These are phyloP conservation scores for Talaromyces sp. DNA, from an alignment of 2,329 filamentous ascomycete species.

Conservation along the genomic window DNA sequence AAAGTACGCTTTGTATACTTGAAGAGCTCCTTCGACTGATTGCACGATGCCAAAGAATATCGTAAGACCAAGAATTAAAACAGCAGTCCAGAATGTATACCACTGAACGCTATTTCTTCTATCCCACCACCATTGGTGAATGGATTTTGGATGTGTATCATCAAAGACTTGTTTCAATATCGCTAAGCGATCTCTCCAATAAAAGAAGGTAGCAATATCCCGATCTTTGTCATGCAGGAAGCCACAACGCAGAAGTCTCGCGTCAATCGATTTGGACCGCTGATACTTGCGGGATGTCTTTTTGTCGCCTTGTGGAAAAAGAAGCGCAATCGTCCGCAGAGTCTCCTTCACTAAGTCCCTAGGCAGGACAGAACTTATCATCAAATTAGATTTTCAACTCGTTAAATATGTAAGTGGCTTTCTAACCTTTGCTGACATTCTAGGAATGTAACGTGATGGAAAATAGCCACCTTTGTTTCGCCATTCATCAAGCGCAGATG, in stretches of 20 bases:
- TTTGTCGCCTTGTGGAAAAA: not conserved
- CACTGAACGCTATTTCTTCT: constrained; percentile 38
- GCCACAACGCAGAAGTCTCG: too few species aligned
- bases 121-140: constrained; percentile 37
- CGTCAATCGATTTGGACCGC: too few species aligned
- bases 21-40: constrained; percentile 36
- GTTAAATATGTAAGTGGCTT: too few species aligned
- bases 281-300: not conserved
- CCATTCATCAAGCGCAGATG: constrained; percentile 36
- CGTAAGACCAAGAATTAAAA: constrained; percentile 22
- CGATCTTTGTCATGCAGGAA: too few species aligned
- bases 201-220: constrained; percentile 9
- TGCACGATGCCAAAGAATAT: constrained; percentile 39
- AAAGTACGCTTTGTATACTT: constrained; percentile 28
- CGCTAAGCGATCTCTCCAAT: constrained; percentile 41
- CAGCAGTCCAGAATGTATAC: constrained; percentile 42
- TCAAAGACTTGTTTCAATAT: constrained; percentile 40
- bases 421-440: constrained; percentile 17
- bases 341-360: not conserved
- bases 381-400: not conserved
- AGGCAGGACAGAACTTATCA: not conserved
- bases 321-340: not conserved
- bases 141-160: constrained; percentile 27
- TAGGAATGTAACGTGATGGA: constrained; percentile 37
- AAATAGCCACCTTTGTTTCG: constrained; percentile 35